phyloP scores from a whole-genome alignment of 2,329 filamentous ascomycete species.

The Cercospora nicotianae region DNA sequence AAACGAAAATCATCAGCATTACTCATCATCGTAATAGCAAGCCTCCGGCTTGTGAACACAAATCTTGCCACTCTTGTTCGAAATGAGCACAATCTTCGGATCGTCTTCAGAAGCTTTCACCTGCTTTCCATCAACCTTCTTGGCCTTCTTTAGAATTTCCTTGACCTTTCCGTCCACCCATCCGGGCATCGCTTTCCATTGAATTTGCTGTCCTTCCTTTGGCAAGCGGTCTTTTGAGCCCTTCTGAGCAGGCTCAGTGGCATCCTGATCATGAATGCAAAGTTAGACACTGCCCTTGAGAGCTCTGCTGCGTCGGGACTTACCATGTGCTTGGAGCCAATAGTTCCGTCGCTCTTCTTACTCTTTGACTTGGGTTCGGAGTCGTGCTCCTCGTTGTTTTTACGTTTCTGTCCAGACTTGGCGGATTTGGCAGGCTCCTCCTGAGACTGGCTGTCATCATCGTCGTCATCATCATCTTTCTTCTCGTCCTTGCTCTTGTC shows the following conservation, averaged over 20 bases:
- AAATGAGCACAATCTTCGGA: conserved; percentile 46
- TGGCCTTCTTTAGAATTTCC: conserved; percentile 45
- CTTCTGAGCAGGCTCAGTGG: conserved; percentile 8
- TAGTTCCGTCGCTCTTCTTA: conserved; percentile 26
- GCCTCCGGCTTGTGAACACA: conserved; percentile 48
- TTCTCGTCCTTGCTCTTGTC: conserved; percentile 10
- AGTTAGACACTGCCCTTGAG: too few relatives aligned
- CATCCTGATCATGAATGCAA: background rate
- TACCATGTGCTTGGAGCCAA: conserved; percentile 37
- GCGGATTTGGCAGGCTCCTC: conserved; percentile 2
- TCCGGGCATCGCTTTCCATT: conserved; percentile 45
- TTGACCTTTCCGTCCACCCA: conserved; percentile 46
- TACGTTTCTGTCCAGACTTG: conserved; percentile 27
- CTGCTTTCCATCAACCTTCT: conserved; percentile 45
- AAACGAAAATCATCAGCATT: background rate
- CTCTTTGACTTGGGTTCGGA: conserved; percentile 41
- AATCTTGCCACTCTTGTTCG: conserved; percentile 43
- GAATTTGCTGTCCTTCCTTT: conserved; percentile 44
- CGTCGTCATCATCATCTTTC: conserved; percentile 28
- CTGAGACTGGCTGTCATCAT: background rate
- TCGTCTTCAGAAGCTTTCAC: conserved; percentile 47
- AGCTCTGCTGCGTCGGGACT: too few relatives aligned
- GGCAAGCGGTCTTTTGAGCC: conserved; percentile 41
- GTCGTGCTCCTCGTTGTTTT: conserved; percentile 19
- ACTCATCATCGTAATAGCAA: conserved; percentile 42